These are phyloP conservation scores for Candida parachauliodes DNA, from an alignment of 805 yeast genomes.

Conservation along the genomic window DNA sequence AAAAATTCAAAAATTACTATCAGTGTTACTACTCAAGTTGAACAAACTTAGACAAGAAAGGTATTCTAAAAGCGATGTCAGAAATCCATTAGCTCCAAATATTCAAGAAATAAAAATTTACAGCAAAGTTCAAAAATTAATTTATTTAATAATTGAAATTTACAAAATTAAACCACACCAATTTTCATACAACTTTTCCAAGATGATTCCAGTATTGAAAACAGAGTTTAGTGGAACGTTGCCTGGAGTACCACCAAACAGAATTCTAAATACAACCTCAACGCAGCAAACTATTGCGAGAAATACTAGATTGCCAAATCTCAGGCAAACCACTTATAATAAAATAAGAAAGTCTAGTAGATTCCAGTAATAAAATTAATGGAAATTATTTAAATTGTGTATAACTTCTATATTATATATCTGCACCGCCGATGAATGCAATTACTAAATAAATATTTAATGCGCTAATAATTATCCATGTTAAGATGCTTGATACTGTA, in stretches of 20 bases:
- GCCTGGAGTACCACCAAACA: conserved; percentile 51
- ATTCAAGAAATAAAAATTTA: conserved; percentile 24
- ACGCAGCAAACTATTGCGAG: background rate
- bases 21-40: conserved; percentile 27
- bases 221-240: conserved; percentile 74
- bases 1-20: conserved; percentile 32
- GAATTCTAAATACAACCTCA: conserved; percentile 17
- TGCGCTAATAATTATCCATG: conserved; percentile 39
- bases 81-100: conserved; percentile 24
- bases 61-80: conserved; percentile 25
- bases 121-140: conserved; percentile 26
- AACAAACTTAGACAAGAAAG: conserved; percentile 41
- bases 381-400: background rate
- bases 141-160: conserved; percentile 29
- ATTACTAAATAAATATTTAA: conserved; percentile 39
- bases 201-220: conserved; percentile 63
- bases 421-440: conserved; percentile 40
- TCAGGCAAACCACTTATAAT: conserved; percentile 31
- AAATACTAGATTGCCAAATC: conserved; percentile 29
- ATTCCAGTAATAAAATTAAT: conserved; percentile 2
- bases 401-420: conserved; percentile 18
- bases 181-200: conserved; percentile 29
- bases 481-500: conserved; percentile 28
- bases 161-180: conserved; percentile 22
- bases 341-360: conserved; percentile 24